phyloP scores from a whole-genome alignment of 2,329 filamentous ascomycete genomes.

The Fusarium sp. region DNA sequence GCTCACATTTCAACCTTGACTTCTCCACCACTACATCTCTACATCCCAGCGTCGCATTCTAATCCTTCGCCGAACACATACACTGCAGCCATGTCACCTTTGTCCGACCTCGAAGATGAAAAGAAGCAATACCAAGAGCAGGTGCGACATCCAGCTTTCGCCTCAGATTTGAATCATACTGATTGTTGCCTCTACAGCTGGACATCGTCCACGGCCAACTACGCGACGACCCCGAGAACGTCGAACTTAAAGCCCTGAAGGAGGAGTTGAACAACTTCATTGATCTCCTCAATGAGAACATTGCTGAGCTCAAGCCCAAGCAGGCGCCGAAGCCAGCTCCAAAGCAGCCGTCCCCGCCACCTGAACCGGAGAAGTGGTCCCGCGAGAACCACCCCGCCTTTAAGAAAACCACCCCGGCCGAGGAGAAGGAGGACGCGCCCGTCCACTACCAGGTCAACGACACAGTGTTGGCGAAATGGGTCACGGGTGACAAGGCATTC shows the following conservation, averaged over 20 bases:
- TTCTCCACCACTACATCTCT: neutral
- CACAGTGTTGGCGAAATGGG: conserved; percentile 87
- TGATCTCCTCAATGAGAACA: conserved; percentile 76
- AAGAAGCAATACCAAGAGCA: conserved; percentile 64
- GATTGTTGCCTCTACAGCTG: conserved; percentile 60
- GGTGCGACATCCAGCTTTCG: conserved; percentile 48
- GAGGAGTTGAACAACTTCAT: conserved; percentile 84
- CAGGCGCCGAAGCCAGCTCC: conserved; percentile 56
- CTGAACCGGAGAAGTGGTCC: conserved; percentile 76
- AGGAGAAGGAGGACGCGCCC: conserved; percentile 60
- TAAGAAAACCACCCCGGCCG: conserved; percentile 60
- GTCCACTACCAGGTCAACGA: conserved; percentile 85
- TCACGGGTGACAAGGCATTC: conserved; percentile 85
- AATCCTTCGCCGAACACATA: neutral
- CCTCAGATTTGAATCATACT: conserved; percentile 18
- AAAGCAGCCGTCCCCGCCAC: conserved; percentile 57
- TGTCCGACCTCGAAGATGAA: conserved; percentile 59
- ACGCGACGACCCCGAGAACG: conserved; percentile 80
- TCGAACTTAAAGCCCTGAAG: conserved; percentile 78
- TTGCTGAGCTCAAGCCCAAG: conserved; percentile 75
- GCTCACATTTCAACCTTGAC: neutral
- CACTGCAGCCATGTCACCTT: conserved; percentile 41
- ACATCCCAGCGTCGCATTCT: neutral
- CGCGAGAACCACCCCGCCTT: conserved; percentile 81
- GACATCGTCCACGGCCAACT: conserved; percentile 79